Evolutionary conservation across 140 eudicot genomes (phyloP).

Genomic region (Oenanthe javanica): DNA sequence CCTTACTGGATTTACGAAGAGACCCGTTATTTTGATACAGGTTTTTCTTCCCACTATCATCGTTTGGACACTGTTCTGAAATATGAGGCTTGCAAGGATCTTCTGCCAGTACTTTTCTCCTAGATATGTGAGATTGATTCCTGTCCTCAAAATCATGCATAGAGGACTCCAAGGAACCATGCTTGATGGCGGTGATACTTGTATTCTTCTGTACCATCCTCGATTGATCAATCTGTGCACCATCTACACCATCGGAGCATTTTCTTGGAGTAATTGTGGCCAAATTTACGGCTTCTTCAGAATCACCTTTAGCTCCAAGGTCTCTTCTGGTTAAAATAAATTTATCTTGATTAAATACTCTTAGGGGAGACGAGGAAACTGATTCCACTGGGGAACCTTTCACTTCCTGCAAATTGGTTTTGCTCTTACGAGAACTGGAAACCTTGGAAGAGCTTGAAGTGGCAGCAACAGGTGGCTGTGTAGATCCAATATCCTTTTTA

Average conservation of each 20-base stretch:
- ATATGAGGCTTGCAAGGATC: constrained; percentile 19
- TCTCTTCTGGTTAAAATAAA: constrained; percentile 24
- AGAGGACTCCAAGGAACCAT: constrained; percentile 23
- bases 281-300: constrained; percentile 8
- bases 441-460: constrained; percentile 96
- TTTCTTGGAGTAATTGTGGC: constrained; percentile 29
- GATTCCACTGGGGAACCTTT: constrained; percentile 92
- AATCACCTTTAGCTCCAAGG: constrained; percentile 21
- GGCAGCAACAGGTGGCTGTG: constrained; percentile 54
- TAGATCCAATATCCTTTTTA: constrained; percentile 40
- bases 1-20: constrained; percentile 44
- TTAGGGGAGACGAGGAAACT: constrained; percentile 84
- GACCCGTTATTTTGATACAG: constrained; percentile 29
- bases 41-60: constrained; percentile 30
- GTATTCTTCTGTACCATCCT: constrained; percentile 25
- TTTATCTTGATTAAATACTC: constrained; percentile 43
- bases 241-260: constrained; percentile 29
- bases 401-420: constrained; percentile 36
- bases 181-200: constrained; percentile 14
- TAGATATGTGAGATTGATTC: constrained; percentile 4
- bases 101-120: constrained; percentile 9
- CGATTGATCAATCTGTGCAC: constrained; percentile 29
- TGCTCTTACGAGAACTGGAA: constrained; percentile 69
- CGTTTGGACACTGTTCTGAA: constrained; percentile 24
- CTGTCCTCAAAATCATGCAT: constrained; percentile 28